Conservation (phyloP, 1,284 basidiomycete genomes). For the Prillingera fragicola region DNA sequence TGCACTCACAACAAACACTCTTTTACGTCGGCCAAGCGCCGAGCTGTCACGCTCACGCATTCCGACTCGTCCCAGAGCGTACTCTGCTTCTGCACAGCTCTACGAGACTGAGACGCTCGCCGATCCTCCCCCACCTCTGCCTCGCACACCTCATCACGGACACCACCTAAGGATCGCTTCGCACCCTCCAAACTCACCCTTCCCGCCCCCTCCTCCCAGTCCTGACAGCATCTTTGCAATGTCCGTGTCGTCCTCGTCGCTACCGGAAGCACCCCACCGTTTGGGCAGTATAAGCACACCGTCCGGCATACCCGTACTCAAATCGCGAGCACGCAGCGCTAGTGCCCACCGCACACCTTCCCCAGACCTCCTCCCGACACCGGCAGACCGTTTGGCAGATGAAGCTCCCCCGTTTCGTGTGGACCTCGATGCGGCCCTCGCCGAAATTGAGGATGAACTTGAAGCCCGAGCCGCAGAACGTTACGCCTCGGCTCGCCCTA, state of each 20-base stretch:
- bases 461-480: slow-evolving; percentile 13
- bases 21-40: too few relatives aligned
- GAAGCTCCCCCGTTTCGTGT: slow-evolving; percentile 17
- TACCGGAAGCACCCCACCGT: slow-evolving; percentile 11
- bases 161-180: background rate
- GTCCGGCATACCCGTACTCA: slow-evolving; percentile 19
- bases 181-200: background rate
- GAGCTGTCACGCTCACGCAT: slow-evolving; percentile 12
- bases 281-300: background rate
- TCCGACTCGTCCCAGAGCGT: slow-evolving; percentile 10
- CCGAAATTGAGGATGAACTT: slow-evolving; percentile 20
- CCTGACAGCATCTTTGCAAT: slow-evolving; percentile 1
- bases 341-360: slow-evolving; percentile 8
- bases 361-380: slow-evolving; percentile 16
- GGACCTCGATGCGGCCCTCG: slow-evolving; percentile 17
- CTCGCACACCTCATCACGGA: background rate
- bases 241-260: slow-evolving; percentile 8
- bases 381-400: slow-evolving; percentile 3
- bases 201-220: slow-evolving; percentile 2
- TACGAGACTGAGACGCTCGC: slow-evolving; percentile 2
- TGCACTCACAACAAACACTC: too few relatives aligned
- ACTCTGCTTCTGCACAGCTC: slow-evolving; percentile 7
- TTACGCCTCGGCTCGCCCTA: too few relatives aligned
- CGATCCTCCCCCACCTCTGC: slow-evolving; percentile 2
- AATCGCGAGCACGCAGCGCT: slow-evolving; percentile 7